phyloP scores from a whole-genome alignment of 192 early-diverging fungal species.

The Dissophora globulifera region DNA sequence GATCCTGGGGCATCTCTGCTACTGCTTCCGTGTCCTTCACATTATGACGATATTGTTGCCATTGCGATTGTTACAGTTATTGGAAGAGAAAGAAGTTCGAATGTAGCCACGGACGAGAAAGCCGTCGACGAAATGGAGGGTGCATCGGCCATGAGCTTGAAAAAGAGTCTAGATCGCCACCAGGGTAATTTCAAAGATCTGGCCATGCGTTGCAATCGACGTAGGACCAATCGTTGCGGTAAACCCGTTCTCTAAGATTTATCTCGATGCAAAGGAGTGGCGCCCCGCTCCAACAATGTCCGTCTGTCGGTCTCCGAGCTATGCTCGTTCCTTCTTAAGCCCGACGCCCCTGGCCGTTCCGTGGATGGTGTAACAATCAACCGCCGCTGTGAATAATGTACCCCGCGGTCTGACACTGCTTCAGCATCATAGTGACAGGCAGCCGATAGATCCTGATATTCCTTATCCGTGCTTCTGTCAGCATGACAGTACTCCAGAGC shows the following conservation, averaged over 20 bases:
- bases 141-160: constrained; percentile 3
- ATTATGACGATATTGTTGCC: too few species aligned
- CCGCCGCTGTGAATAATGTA: background rate
- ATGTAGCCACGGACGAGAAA: too few species aligned
- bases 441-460: background rate
- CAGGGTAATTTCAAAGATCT: constrained; percentile 4
- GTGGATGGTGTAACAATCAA: constrained; percentile 2
- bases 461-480: constrained; percentile 4
- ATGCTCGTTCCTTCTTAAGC: too few species aligned
- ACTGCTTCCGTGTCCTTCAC: too few species aligned
- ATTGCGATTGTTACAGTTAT: background rate
- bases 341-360: too few species aligned
- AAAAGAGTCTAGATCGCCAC: constrained; percentile 14
- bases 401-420: background rate
- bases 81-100: background rate
- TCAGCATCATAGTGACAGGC: constrained; percentile 2
- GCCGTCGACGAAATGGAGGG: background rate
- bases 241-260: background rate
- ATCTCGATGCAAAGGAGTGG: background rate
- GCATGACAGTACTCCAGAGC: background rate
- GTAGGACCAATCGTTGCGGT: background rate
- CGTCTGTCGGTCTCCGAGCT: too few species aligned
- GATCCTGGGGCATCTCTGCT: background rate
- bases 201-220: background rate
- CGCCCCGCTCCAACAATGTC: too few species aligned